phyloP scores from a whole-genome alignment of 257 asterid species.

The Jasminum sambac region DNA sequence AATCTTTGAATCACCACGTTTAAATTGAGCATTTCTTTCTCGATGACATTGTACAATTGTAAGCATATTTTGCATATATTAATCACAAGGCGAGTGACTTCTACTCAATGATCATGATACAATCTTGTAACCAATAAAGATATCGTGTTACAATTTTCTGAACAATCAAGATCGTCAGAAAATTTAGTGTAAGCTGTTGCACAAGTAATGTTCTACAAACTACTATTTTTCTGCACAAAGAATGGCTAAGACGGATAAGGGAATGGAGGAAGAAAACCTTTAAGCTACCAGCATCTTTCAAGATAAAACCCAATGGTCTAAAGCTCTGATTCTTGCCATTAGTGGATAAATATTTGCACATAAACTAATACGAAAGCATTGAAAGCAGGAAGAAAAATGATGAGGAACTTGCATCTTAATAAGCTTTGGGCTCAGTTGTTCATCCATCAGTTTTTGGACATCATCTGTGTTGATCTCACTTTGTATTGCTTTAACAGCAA shows the following conservation, averaged over 20 bases:
- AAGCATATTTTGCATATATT: background rate
- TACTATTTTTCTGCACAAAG: background rate
- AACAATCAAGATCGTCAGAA: background rate
- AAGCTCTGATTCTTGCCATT: background rate
- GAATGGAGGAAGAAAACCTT: background rate
- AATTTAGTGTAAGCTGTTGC: background rate
- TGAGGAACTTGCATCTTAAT: slow-evolving; percentile 74
- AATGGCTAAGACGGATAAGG: background rate
- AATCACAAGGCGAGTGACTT: background rate
- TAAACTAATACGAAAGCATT: background rate
- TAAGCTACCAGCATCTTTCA: background rate
- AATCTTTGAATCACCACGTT: background rate
- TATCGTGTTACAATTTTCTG: background rate
- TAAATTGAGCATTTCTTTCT: background rate
- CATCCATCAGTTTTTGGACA: slow-evolving; percentile 97
- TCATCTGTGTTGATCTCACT: slow-evolving; percentile 86
- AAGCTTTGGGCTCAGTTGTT: slow-evolving; percentile 97
- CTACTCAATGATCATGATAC: background rate
- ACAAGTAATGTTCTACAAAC: background rate
- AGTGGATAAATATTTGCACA: background rate
- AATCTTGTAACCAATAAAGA: too few relatives aligned
- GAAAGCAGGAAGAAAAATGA: slow-evolving; percentile 17
- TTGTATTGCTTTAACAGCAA: slow-evolving; percentile 92
- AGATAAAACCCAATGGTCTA: background rate
- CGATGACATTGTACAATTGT: background rate